phyloP scores from a whole-genome alignment of 2,329 filamentous ascomycete genomes.

The Daldinia sp. region DNA sequence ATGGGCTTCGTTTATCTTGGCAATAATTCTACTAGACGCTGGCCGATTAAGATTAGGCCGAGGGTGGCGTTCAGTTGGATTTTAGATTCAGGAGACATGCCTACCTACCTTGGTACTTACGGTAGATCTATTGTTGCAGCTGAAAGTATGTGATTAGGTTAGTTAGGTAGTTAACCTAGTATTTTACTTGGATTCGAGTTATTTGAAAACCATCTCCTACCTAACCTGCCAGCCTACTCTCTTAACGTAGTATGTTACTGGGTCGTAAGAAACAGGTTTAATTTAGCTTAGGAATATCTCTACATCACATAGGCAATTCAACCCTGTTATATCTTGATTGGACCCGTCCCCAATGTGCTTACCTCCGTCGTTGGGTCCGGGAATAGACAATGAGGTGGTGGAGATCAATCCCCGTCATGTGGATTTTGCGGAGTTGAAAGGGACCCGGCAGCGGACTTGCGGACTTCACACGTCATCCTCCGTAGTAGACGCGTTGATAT shows the following conservation, averaged over 20 bases:
- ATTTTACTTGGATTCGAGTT: too few relatives aligned
- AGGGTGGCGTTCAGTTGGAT: background rate
- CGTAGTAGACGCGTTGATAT: background rate
- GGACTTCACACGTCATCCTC: constrained; percentile 14
- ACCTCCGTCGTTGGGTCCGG: background rate
- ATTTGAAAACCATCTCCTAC: too few relatives aligned
- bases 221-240: too few relatives aligned
- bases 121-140: background rate
- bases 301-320: too few relatives aligned
- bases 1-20: background rate
- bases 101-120: too few relatives aligned
- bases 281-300: too few relatives aligned
- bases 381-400: background rate
- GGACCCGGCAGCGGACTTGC: constrained; percentile 33
- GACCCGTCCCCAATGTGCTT: too few relatives aligned
- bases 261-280: too few relatives aligned
- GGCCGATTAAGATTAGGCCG: background rate
- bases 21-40: background rate
- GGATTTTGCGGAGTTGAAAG: constrained; percentile 23
- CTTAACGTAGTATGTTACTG: too few relatives aligned
- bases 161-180: too few relatives aligned
- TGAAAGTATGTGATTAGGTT: too few relatives aligned
- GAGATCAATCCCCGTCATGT: background rate
- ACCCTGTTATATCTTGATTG: too few relatives aligned
- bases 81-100: background rate